Base-by-base conservation (phyloP, 176 grass and related monocot genomes). In the Oryza rufipogon region DNA sequence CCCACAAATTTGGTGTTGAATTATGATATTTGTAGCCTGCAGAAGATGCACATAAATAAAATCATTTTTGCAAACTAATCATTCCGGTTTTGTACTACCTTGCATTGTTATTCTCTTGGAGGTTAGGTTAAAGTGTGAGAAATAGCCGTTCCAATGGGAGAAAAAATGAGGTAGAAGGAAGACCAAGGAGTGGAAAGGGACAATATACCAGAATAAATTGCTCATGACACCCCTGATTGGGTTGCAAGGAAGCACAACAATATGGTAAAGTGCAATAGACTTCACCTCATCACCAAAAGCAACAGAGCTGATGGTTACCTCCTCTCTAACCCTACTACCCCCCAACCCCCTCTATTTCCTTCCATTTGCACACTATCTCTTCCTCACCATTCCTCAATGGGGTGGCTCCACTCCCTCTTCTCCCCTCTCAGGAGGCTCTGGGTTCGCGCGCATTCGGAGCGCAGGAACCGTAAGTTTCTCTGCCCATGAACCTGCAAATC, bases 401-500 rank as follows among this genome's bases (percentile, higher is more conserved):
- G 93, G 82, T 95, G 93, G 93, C 88, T 95, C 84, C 90, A 79
- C 61, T 88, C 90, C 88, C 80, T 95, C 86, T 88, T 95, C 82
- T 90, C 86, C 74, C 93, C 93, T 34, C 7, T 95, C 70, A 86
- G 78, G 82, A 92, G 71, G 85, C 84, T 95, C 20, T 90, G 90
- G 93, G 74, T 95, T 84, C 80, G 83, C 14, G 74, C 84, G 52
- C 82, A 95, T 74, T 88, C 90, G 0, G 75, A 84, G 39, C 88
- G 86, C 3, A 71, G 39, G 7, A 95, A 88, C 85, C 86, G 93
- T 95, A 88, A 84, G 90, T 39, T 39, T 42, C 5, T n/a, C 33
- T 47, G 42, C 45, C 14, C 3, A 11, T 84, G 5, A 68, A 1
- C 23, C 51, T 70, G 5, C 49, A 28, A 17, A 0, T 7, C 0